phyloP scores from a whole-genome alignment of 2,329 filamentous ascomycete genomes.

The Aspergillus felis region DNA sequence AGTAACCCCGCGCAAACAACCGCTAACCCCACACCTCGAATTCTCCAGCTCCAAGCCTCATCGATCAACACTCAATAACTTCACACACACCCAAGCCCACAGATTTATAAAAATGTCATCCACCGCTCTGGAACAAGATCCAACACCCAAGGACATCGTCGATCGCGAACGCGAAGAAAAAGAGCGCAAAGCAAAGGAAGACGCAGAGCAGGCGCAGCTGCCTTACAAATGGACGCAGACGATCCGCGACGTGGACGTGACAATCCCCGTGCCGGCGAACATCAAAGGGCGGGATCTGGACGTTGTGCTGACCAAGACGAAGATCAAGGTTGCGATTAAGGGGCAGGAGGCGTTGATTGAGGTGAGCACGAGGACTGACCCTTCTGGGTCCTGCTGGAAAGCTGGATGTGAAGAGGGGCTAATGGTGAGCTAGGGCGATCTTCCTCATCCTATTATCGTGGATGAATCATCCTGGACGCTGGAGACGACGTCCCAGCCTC shows the following conservation, averaged over 20 bases:
- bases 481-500: constrained; percentile 54
- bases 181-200: constrained; percentile 66
- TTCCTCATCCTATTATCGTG: constrained; percentile 72
- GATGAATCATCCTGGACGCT: constrained; percentile 97
- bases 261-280: constrained; percentile 72
- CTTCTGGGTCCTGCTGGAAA: not conserved
- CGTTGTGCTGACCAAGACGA: constrained; percentile 75
- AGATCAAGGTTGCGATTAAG: constrained; percentile 77
- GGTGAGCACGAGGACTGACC: constrained; percentile 42
- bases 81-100: not conserved
- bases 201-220: constrained; percentile 80
- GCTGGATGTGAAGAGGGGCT: too few species aligned
- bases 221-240: constrained; percentile 98
- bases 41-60: not conserved
- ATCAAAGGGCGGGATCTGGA: constrained; percentile 80
- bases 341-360: constrained; percentile 81
- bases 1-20: not conserved
- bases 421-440: constrained; percentile 56
- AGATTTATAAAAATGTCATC: constrained; percentile 22
- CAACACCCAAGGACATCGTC: constrained; percentile 30
- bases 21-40: not conserved
- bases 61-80: not conserved
- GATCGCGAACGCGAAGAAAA: constrained; percentile 55
- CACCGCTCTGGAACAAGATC: constrained; percentile 27
- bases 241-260: constrained; percentile 81